Evolutionary conservation across 2,329 filamentous ascomycete species (phyloP).

Genomic region (Fusarium sp.): DNA sequence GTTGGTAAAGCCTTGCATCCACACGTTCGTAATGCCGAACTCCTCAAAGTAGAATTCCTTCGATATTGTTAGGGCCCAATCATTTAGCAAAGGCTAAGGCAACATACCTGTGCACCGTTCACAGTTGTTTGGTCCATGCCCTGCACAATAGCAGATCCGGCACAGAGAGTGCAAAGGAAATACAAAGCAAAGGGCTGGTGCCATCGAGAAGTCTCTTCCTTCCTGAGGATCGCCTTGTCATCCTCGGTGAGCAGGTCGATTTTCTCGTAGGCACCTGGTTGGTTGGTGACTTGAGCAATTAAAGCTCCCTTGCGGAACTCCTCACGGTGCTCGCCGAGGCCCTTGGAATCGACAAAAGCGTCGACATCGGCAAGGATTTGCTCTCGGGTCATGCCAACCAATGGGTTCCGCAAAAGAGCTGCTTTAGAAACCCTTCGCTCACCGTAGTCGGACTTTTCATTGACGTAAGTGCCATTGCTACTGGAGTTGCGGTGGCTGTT

Average conservation of each 20-base stretch:
- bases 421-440: conserved; percentile 44
- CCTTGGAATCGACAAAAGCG: conserved; percentile 54
- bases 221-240: conserved; percentile 50
- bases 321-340: conserved; percentile 54
- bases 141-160: conserved; percentile 70
- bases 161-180: conserved; percentile 55
- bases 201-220: conserved; percentile 53
- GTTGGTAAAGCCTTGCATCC: conserved; percentile 70
- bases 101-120: conserved; percentile 72
- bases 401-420: conserved; percentile 51
- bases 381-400: conserved; percentile 49
- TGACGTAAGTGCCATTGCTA: conserved; percentile 40
- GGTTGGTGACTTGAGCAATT: conserved; percentile 63
- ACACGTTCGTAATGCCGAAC: conserved; percentile 55
- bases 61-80: not conserved
- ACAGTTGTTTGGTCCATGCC: conserved; percentile 78
- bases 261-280: conserved; percentile 48
- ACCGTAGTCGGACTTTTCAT: conserved; percentile 30
- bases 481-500: conserved; percentile 34
- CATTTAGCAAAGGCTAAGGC: conserved; percentile 50
- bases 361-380: conserved; percentile 55
- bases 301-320: conserved; percentile 68
- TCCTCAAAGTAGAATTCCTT: conserved; percentile 56
- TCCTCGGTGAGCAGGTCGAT: conserved; percentile 48
- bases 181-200: conserved; percentile 54